These are phyloP conservation scores for Malassezia caprae DNA, from an alignment of 1,284 basidiomycete species.

Conservation along the genomic window DNA sequence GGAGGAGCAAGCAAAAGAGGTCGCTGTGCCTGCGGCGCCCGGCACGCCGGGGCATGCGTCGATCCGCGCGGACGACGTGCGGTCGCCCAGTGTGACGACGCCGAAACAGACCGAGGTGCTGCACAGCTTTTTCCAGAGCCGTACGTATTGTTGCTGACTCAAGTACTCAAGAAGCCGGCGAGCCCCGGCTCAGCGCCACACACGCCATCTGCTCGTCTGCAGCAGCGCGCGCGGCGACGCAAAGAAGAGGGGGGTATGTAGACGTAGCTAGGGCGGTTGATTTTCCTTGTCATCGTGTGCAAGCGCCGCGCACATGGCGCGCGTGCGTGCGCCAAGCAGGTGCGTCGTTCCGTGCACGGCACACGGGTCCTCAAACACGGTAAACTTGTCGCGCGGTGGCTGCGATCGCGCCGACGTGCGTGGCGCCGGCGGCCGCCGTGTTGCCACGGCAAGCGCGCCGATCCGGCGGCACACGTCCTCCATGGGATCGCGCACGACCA, in stretches of 20 bases:
- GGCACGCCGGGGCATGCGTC: constrained; percentile 13
- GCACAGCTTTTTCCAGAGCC: constrained; percentile 42
- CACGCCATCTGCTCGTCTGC: constrained; percentile 3
- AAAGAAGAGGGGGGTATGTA: constrained; percentile 1
- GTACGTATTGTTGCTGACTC: constrained; percentile 14
- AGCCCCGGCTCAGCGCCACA: constrained; percentile 2
- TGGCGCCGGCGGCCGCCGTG: not conserved
- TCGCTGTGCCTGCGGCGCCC: constrained; percentile 4
- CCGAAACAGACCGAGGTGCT: constrained; percentile 39
- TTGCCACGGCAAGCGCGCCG: not conserved
- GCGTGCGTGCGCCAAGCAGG: not conserved
- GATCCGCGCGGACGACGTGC: not conserved
- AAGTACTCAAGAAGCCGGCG: constrained; percentile 16
- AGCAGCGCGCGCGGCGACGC: constrained; percentile 1
- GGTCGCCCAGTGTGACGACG: constrained; percentile 12
- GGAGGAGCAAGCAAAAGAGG: constrained; percentile 15
- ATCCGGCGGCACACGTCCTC: constrained; percentile 3
- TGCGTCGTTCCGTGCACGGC: not conserved
- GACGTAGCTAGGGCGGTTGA: not conserved
- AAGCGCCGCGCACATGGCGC: constrained; percentile 6
- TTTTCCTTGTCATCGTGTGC: constrained; percentile 16
- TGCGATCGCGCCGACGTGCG: not conserved
- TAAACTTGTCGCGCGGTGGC: not conserved
- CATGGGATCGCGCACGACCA: not conserved
- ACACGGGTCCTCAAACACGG: constrained; percentile 11